A percentile compares a stretch with the other conserved stretches of the same genome.
These are phyloP conservation scores for Acacia concinna DNA, from an alignment of 331 rosid genomes.

Conservation along the genomic window DNA sequence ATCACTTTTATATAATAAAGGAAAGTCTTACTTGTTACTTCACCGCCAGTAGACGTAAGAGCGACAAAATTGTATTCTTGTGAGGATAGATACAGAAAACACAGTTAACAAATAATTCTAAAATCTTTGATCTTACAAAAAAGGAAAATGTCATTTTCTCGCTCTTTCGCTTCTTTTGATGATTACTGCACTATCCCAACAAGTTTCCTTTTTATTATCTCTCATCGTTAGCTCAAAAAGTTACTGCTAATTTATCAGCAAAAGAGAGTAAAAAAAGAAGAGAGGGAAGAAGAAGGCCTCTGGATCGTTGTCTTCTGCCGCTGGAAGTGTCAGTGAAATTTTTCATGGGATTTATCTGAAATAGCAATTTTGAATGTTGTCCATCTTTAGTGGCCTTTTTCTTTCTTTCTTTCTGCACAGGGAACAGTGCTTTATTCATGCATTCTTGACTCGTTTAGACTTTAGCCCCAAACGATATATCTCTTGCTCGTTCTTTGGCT, in stretches of 20 bases:
- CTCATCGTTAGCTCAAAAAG: slow-evolving; percentile 23
- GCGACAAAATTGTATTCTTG: background rate
- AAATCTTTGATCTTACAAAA: background rate
- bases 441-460: slow-evolving; percentile 57
- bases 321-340: slow-evolving; percentile 30
- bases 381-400: slow-evolving; percentile 17
- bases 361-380: slow-evolving; percentile 38
- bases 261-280: background rate
- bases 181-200: slow-evolving; percentile 26
- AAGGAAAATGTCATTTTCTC: background rate
- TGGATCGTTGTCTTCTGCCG: slow-evolving; percentile 11
- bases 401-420: slow-evolving; percentile 31
- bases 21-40: background rate
- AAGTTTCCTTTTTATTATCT: slow-evolving; percentile 14
- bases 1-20: background rate
- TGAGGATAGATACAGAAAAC: background rate
- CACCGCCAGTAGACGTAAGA: background rate
- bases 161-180: slow-evolving; percentile 36
- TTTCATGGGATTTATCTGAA: slow-evolving; percentile 38
- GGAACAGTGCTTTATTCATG: slow-evolving; percentile 49
- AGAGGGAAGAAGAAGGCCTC: slow-evolving; percentile 26
- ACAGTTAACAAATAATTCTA: background rate
- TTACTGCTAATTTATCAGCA: slow-evolving; percentile 15
- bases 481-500: slow-evolving; percentile 45
- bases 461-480: slow-evolving; percentile 51